Base-by-base conservation (phyloP, 1,284 basidiomycete species). In the Ceratobasidium sp. region DNA sequence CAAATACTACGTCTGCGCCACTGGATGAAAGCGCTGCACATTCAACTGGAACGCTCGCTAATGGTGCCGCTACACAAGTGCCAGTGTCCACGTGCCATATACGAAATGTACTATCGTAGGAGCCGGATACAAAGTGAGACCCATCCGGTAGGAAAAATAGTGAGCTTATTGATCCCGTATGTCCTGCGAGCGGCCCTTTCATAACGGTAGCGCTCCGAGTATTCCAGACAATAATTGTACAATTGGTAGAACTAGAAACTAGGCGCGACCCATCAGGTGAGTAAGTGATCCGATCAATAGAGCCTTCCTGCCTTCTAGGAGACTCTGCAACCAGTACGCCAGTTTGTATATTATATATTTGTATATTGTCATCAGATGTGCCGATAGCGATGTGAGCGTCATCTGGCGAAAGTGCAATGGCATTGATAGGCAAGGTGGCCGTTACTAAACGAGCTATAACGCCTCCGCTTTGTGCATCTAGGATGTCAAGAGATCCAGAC, bases 181-280 rank as follows among this genome's bases (percentile, higher is more conserved):
- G 68, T 6, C 83, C 84, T 80, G 83, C 84, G 62, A 87, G 82
- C n/a, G 70, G 62, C 26, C 40, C 15, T n/a, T 10, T n/a, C 26
- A 28, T 13, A 15, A 28, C n/a, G 13, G 12, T 15, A 12, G 13
- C 12, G 10, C 13, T 23, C 15, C n/a, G 20, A 10, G 54, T 23
- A 4, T 57, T n/a, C 54, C 54, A 57, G 9, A 57, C n/a, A 23
- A 12, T 1, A 9, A 57, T 57, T 10, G 54, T 57, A n/a, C n/a
- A 4, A 23, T 57, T n/a, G 10, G 10, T 6, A 10, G 54, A 57
- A 13, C 68, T 38, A 10, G 78, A 57, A 10, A 38, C 69, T 10
- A 78, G 17, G 33, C 40, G 54, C 20, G 33, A 40, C 1, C 66
- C 77, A 52, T 78, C 69, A 17, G 78, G 62, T 38, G 77, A 78